These are phyloP conservation scores for Pythium utonaiense DNA, from an alignment of 352 stramenopile species.

Conservation along the genomic window DNA sequence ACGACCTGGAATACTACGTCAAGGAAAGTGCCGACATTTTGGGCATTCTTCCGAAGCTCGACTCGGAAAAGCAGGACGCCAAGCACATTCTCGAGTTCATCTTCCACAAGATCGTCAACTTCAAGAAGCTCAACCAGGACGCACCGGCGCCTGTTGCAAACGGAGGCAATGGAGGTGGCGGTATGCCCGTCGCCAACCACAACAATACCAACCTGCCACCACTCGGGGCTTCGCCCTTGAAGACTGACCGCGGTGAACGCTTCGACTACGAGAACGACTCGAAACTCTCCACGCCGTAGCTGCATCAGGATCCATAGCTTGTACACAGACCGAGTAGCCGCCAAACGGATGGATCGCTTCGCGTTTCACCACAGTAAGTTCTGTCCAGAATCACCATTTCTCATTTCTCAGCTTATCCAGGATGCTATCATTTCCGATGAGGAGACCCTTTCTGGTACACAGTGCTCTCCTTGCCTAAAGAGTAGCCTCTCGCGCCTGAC, in stretches of 20 bases:
- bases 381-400: background rate
- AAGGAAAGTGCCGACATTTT: conserved; percentile 92
- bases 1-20: conserved; percentile 95
- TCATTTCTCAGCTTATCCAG: background rate
- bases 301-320: background rate
- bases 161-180: background rate
- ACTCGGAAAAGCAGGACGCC: conserved; percentile 66
- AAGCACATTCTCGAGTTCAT: conserved; percentile 92
- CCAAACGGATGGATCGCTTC: background rate
- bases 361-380: background rate
- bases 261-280: conserved; percentile 54
- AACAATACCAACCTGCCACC: background rate
- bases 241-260: conserved; percentile 20
- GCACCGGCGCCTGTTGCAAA: conserved; percentile 8
- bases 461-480: conserved; percentile 51
- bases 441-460: conserved; percentile 45
- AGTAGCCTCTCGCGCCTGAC: conserved; percentile 44
- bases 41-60: conserved; percentile 77
- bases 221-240: conserved; percentile 11
- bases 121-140: conserved; percentile 91
- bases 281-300: conserved; percentile 46
- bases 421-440: conserved; percentile 15
- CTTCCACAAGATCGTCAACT: conserved; percentile 90
- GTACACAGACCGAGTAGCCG: background rate
- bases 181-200: background rate